Percentiles rank a stretch among this genome's conserved stretches.
phyloP scores from a whole-genome alignment of 2,329 filamentous ascomycete species.

The Didymosphaeria variabile region DNA sequence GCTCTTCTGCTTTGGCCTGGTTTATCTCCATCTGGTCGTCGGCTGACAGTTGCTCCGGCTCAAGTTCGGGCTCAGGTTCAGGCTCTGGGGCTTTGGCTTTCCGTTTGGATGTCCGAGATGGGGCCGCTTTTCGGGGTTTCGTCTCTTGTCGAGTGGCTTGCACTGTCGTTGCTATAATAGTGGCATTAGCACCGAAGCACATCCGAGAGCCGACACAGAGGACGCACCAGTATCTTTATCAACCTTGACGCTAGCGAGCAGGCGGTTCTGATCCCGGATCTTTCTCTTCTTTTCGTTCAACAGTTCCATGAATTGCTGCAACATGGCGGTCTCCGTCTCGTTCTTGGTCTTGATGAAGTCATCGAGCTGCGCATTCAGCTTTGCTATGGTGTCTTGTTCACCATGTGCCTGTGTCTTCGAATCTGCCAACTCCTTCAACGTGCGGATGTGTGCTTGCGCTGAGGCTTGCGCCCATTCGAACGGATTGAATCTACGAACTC shows the following conservation, averaged over 20 bases:
- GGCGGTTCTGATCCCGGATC: constrained; percentile 75
- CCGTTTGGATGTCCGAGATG: constrained; percentile 48
- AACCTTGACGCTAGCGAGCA: constrained; percentile 65
- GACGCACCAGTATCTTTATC: constrained; percentile 41
- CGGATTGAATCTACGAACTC: constrained; percentile 59
- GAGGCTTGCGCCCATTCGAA: constrained; percentile 76
- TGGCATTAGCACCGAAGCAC: constrained; percentile 7
- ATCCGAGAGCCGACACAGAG: neutral
- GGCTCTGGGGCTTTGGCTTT: constrained; percentile 40
- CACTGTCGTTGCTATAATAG: constrained; percentile 37
- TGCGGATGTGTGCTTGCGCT: constrained; percentile 58
- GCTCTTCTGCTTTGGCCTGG: constrained; percentile 36
- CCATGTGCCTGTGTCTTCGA: constrained; percentile 55
- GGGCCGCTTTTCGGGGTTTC: constrained; percentile 40
- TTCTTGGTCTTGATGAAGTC: constrained; percentile 73
- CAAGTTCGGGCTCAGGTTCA: constrained; percentile 32
- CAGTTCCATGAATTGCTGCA: constrained; percentile 74
- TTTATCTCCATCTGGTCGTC: constrained; percentile 47
- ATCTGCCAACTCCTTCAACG: constrained; percentile 55
- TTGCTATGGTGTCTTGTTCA: constrained; percentile 65
- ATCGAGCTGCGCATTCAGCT: constrained; percentile 70
- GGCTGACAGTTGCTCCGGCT: constrained; percentile 31
- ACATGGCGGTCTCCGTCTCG: constrained; percentile 70
- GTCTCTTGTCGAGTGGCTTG: constrained; percentile 35
- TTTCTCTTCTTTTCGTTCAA: constrained; percentile 84